These are phyloP conservation scores for Thoreauomyces humboldtii DNA, from an alignment of 192 early-diverging fungal species.

Conservation along the genomic window DNA sequence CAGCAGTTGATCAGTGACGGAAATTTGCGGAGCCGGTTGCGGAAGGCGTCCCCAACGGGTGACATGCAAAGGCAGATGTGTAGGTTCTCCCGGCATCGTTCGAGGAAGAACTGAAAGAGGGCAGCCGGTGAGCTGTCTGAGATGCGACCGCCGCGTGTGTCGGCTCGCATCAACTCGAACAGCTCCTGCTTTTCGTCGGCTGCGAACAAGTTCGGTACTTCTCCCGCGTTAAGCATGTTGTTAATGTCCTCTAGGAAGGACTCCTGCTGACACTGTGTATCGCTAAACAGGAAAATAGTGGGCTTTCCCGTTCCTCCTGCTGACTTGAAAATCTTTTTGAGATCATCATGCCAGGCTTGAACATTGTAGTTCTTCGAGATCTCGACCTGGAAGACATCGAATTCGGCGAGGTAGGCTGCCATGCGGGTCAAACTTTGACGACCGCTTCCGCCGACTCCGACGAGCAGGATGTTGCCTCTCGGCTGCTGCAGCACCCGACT, in stretches of 20 bases:
- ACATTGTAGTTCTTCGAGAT: constrained; percentile 57
- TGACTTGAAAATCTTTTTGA: constrained; percentile 54
- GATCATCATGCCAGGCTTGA: constrained; percentile 59
- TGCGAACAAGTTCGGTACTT: constrained; percentile 59
- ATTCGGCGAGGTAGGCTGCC: constrained; percentile 58
- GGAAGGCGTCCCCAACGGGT: constrained; percentile 61
- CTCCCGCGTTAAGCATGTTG: constrained; percentile 61
- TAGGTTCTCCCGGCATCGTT: constrained; percentile 56
- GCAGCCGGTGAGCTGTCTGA: constrained; percentile 46
- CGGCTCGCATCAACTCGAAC: constrained; percentile 53
- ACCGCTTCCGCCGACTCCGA: constrained; percentile 61
- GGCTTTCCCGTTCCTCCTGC: constrained; percentile 53
- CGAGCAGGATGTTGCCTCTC: constrained; percentile 56
- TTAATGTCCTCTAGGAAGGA: constrained; percentile 62
- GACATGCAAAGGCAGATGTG: constrained; percentile 58
- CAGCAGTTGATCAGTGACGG: constrained; percentile 62
- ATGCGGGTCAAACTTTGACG: constrained; percentile 57
- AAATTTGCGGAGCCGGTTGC: constrained; percentile 55
- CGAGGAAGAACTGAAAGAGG: constrained; percentile 50
- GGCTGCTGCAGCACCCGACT: constrained; percentile 56
- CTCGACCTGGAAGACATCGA: constrained; percentile 59
- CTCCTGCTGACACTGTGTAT: constrained; percentile 63
- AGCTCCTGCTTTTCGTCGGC: constrained; percentile 59
- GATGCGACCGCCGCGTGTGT: constrained; percentile 28
- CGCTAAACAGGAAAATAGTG: constrained; percentile 58